These are phyloP conservation scores for Coccinonectria pachysandricola DNA, from an alignment of 2,329 filamentous ascomycete species.

Conservation along the genomic window DNA sequence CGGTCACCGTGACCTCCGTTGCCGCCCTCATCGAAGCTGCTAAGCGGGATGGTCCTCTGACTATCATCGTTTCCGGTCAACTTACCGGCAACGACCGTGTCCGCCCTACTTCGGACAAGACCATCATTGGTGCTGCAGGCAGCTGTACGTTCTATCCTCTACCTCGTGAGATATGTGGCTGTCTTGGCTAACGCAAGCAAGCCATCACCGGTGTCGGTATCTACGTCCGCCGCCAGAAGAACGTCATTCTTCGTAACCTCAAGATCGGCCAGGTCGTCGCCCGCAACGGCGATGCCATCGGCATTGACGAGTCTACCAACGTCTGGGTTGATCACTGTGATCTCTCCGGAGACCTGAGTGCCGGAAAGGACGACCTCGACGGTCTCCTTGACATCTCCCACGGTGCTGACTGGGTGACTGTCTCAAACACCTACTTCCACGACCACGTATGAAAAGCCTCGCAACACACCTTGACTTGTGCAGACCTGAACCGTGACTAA, in stretches of 20 bases:
- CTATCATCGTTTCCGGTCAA: slow-evolving; percentile 20
- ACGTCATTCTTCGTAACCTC: slow-evolving; percentile 54
- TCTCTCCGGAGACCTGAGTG: slow-evolving; percentile 46
- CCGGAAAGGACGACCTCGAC: slow-evolving; percentile 60
- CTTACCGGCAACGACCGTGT: slow-evolving; percentile 16
- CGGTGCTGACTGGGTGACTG: slow-evolving; percentile 49
- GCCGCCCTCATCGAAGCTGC: slow-evolving; percentile 19
- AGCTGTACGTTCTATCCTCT: slow-evolving; percentile 11
- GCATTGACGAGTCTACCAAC: slow-evolving; percentile 45
- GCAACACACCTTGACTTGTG: not conserved
- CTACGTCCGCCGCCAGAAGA: slow-evolving; percentile 39
- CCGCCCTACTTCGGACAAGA: slow-evolving; percentile 30
- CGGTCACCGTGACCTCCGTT: slow-evolving; percentile 19
- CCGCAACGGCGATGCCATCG: slow-evolving; percentile 47
- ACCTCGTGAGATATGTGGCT: rapidly evolving
- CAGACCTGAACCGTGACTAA: not conserved
- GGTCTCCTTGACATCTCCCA: slow-evolving; percentile 55
- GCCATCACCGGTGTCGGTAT: slow-evolving; percentile 38
- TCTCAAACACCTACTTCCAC: slow-evolving; percentile 24
- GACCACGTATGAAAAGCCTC: slow-evolving; percentile 17
- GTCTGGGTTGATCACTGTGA: slow-evolving; percentile 61
- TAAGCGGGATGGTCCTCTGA: slow-evolving; percentile 15
- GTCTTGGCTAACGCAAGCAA: slow-evolving; percentile 1
- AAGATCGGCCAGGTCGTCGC: slow-evolving; percentile 46
- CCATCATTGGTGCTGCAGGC: slow-evolving; percentile 29